Percentiles rank a stretch among this genome's conserved stretches.
Conservation (phyloP, 23 red algal species). For the Gracilaria gracilis region DNA sequence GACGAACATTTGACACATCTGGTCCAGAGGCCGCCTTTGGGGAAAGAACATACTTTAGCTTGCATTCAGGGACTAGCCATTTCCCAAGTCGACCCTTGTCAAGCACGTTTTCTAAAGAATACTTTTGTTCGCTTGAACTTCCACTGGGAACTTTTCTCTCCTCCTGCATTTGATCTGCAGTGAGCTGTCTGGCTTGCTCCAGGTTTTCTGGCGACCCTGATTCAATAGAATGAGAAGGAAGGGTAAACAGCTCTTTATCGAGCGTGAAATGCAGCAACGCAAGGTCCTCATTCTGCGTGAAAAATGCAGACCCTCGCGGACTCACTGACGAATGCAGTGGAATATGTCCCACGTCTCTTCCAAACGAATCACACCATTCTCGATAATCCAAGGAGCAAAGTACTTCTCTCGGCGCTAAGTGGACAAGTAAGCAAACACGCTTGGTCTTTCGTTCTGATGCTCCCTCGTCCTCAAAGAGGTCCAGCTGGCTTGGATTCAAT, state of each 20-base stretch:
- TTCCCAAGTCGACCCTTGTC: slow-evolving; percentile 16
- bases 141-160: not conserved
- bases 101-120: not conserved
- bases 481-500: slow-evolving; percentile 32
- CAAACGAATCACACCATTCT: slow-evolving; percentile 67
- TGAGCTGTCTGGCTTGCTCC: not conserved
- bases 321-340: slow-evolving; percentile 55
- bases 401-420: slow-evolving; percentile 54
- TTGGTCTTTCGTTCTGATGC: not conserved
- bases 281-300: slow-evolving; percentile 41
- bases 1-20: slow-evolving; percentile 41
- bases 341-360: slow-evolving; percentile 48
- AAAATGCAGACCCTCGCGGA: slow-evolving; percentile 24
- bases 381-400: slow-evolving; percentile 28
- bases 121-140: not conserved
- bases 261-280: slow-evolving; percentile 55
- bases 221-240: slow-evolving; percentile 25
- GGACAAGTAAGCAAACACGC: slow-evolving; percentile 45
- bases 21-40: slow-evolving; percentile 30
- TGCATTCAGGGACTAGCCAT: slow-evolving; percentile 53
- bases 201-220: not conserved
- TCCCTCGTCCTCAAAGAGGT: not conserved
- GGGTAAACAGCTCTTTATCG: slow-evolving; percentile 48
- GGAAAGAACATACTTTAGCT: slow-evolving; percentile 53
- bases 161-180: not conserved